These are phyloP conservation scores for Styphnolobium japonicum DNA, from an alignment of 306 rosid species.

Conservation along the genomic window DNA sequence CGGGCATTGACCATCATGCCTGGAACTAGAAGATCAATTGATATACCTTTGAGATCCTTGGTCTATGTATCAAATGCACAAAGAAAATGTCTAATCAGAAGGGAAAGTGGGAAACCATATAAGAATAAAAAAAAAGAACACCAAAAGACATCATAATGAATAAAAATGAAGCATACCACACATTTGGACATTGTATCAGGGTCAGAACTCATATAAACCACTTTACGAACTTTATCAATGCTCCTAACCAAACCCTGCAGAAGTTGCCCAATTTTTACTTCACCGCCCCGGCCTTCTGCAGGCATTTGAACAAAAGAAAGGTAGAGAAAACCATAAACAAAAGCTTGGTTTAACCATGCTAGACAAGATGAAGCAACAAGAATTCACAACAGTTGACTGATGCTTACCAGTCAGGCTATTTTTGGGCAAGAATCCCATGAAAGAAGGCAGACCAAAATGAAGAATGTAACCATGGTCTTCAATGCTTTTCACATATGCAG, in stretches of 20 bases:
- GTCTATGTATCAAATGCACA: constrained; percentile 53
- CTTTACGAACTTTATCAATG: constrained; percentile 74
- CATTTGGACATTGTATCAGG: constrained; percentile 64
- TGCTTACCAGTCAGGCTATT: constrained; percentile 47
- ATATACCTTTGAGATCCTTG: constrained; percentile 85
- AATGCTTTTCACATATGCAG: constrained; percentile 84
- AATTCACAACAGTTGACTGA: background rate
- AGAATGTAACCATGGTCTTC: constrained; percentile 98
- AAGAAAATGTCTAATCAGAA: constrained; percentile 16
- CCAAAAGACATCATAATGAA: background rate
- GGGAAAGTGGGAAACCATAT: constrained; percentile 8
- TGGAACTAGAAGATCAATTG: constrained; percentile 87
- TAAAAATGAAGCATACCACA: constrained; percentile 55
- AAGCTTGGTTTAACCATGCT: background rate
- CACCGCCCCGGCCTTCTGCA: constrained; percentile 43
- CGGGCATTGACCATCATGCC: constrained; percentile 94
- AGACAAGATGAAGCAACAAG: constrained; percentile 14
- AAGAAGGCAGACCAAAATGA: constrained; percentile 85
- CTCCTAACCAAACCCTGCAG: constrained; percentile 76
- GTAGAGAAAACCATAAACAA: background rate
- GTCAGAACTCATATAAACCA: constrained; percentile 71
- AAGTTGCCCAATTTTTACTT: constrained; percentile 64
- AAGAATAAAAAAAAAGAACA: background rate
- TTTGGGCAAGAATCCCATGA: constrained; percentile 78
- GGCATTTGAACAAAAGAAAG: constrained; percentile 11